Base-by-base conservation (phyloP, 2,329 filamentous ascomycete genomes). In the Ceratocystiopsis minuta region DNA sequence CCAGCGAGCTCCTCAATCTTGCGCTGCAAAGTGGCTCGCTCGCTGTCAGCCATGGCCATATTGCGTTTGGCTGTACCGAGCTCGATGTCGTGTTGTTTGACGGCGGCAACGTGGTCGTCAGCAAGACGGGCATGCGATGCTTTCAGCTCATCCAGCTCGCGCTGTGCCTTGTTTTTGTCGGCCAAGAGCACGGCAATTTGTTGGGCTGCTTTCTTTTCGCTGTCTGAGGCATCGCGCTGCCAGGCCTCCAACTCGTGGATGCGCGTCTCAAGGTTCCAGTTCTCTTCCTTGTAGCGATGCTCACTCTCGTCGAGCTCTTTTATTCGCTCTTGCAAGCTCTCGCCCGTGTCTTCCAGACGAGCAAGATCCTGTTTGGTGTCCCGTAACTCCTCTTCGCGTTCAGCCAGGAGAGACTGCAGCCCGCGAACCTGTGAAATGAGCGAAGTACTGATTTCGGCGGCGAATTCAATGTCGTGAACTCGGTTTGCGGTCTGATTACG, bases 391-490 rank as follows among this genome's bases (percentile, higher is more conserved):
- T 94, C 87, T 48, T 98, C 90, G 50, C 85, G 82, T 60, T 96
- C 86, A 0, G 79, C 72, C 12, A 98, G 69, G 15, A 93, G 67
- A 3, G 78, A 71, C 58, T 98, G 90, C 42, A 98, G 63, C 55
- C 90, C 86, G 47, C 90, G 80, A 40, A 98, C 82, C 61, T 96
- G 90, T n/a, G 81, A 78, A 40, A 98, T 78, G 40, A 98, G 68
- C 2, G 86, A 94, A 6, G 85, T 94, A 55, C 86, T 95, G 53
- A 98, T 95, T 56, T 98, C 88, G 40, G 90, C 87, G n/a, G 88
- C 90, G 55, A 98, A 93, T 52, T 95, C 86, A 55, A 98, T 93
- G 54, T 98, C 90, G 56, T 96, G 86, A 13, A 93, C 79, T 40
- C 87, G 78, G 55, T 78, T 90, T 11, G 80, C 74, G 2, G 84